Conservation (phyloP, 2,329 filamentous ascomycete species). For the Aspergillus cejpii region DNA sequence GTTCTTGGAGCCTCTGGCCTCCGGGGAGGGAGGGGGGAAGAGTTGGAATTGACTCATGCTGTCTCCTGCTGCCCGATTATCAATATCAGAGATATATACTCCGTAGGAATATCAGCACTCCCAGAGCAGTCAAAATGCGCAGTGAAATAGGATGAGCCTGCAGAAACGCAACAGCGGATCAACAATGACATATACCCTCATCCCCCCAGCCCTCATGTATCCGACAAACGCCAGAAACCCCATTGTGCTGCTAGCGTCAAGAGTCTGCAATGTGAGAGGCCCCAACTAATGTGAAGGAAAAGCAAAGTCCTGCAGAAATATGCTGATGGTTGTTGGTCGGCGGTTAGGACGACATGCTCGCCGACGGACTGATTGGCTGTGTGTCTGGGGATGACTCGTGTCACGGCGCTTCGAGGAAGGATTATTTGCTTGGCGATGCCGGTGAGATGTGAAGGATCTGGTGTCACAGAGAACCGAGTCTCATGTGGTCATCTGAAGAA, state of each 20-base stretch:
- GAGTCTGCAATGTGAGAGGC: slow-evolving; percentile 21
- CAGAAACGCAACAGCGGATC: slow-evolving; percentile 1
- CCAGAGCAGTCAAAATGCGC: not conserved
- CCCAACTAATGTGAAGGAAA: slow-evolving; percentile 17
- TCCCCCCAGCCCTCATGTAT: slow-evolving; percentile 4
- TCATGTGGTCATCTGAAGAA: not conserved
- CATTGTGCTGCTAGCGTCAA: slow-evolving; percentile 11
- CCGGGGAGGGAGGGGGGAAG: slow-evolving; percentile 34
- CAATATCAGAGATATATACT: not conserved
- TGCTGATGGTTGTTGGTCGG: slow-evolving; percentile 16
- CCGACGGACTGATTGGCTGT: slow-evolving; percentile 19
- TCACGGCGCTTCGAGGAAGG: slow-evolving; percentile 13
- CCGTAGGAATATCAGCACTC: too few species aligned
- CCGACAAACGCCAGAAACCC: slow-evolving; percentile 3
- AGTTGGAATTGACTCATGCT: slow-evolving; percentile 38
- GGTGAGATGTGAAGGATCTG: slow-evolving; percentile 1
- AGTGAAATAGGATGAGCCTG: not conserved
- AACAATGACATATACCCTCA: slow-evolving; percentile 8
- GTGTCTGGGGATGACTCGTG: slow-evolving; percentile 10
- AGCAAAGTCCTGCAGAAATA: slow-evolving; percentile 13
- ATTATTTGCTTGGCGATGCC: not conserved
- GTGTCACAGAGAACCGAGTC: not conserved
- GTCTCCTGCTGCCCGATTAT: slow-evolving; percentile 1
- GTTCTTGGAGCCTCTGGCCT: slow-evolving; percentile 27
- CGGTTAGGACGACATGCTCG: slow-evolving; percentile 22